Conservation (phyloP, 352 stramenopile genomes). For the Phytophthora ohioensis region DNA sequence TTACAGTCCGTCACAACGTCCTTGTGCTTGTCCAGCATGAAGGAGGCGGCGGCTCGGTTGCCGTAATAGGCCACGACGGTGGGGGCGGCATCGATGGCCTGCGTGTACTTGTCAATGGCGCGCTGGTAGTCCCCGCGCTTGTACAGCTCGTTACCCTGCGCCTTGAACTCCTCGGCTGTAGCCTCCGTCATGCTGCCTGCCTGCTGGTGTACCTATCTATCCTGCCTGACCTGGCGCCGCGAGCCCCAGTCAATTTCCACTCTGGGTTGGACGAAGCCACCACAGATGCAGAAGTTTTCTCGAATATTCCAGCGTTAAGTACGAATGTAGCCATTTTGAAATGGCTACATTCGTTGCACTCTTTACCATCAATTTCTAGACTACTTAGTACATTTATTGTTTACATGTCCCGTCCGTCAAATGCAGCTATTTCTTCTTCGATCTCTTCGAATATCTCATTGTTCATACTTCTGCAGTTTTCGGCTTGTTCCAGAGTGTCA, state of each 20-base stretch:
- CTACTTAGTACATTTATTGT: background rate
- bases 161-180: slow-evolving; percentile 83
- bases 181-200: slow-evolving; percentile 55
- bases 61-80: slow-evolving; percentile 90
- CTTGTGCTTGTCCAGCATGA: slow-evolving; percentile 92
- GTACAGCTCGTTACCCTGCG: slow-evolving; percentile 93
- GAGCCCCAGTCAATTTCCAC: slow-evolving; percentile 37
- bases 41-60: slow-evolving; percentile 91
- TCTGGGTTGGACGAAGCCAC: slow-evolving; percentile 13
- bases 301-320: slow-evolving; percentile 41
- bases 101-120: slow-evolving; percentile 92
- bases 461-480: slow-evolving; percentile 11
- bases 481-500: slow-evolving; percentile 51
- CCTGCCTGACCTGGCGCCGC: slow-evolving; percentile 3
- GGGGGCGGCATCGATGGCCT: slow-evolving; percentile 89
- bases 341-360: slow-evolving; percentile 12
- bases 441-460: slow-evolving; percentile 25
- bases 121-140: slow-evolving; percentile 91
- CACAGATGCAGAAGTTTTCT: slow-evolving; percentile 33
- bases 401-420: slow-evolving; percentile 6
- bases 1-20: slow-evolving; percentile 93
- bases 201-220: slow-evolving; percentile 13
- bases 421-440: slow-evolving; percentile 22
- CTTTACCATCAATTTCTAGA: too few species aligned
- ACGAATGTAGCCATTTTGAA: slow-evolving; percentile 27